Conservation (phyloP, 2,329 filamentous ascomycete species). For the Aureobasidium vineae region DNA sequence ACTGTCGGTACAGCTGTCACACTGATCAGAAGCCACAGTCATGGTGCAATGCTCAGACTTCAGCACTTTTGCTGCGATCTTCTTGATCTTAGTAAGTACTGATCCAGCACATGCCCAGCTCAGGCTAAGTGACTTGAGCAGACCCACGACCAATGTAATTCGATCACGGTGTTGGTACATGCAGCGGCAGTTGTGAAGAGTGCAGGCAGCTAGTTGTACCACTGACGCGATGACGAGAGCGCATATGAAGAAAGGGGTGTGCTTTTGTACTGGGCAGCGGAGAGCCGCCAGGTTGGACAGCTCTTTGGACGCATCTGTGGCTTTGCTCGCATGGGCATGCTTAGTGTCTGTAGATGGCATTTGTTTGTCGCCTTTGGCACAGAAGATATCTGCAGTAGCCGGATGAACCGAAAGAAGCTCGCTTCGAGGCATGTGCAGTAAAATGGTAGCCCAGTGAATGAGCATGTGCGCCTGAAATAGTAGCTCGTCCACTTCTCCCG, state of each 20-base stretch:
- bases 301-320: constrained; percentile 72
- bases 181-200: constrained; percentile 53
- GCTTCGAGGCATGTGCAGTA: constrained; percentile 76
- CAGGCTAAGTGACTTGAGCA: constrained; percentile 63
- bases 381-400: constrained; percentile 49
- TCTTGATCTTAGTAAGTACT: constrained; percentile 70
- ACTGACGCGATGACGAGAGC: constrained; percentile 75
- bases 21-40: constrained; percentile 3
- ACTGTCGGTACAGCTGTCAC: constrained; percentile 20
- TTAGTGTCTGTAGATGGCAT: constrained; percentile 52
- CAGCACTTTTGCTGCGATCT: constrained; percentile 55
- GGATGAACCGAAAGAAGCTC: constrained; percentile 64
- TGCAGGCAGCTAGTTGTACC: constrained; percentile 79
- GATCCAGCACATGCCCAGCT: constrained; percentile 71
- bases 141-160: constrained; percentile 74
- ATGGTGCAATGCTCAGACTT: constrained; percentile 5
- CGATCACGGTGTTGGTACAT: constrained; percentile 65
- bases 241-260: constrained; percentile 83
- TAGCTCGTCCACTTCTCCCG: constrained; percentile 78
- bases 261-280: constrained; percentile 63
- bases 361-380: constrained; percentile 47
- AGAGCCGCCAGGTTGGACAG: constrained; percentile 74
- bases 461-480: constrained; percentile 92
- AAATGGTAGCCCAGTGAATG: constrained; percentile 60
- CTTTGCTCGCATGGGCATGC: constrained; percentile 74